Conservation (phyloP, 495 filamentous ascomycete genomes). For the Jackrogersella multiformis region DNA sequence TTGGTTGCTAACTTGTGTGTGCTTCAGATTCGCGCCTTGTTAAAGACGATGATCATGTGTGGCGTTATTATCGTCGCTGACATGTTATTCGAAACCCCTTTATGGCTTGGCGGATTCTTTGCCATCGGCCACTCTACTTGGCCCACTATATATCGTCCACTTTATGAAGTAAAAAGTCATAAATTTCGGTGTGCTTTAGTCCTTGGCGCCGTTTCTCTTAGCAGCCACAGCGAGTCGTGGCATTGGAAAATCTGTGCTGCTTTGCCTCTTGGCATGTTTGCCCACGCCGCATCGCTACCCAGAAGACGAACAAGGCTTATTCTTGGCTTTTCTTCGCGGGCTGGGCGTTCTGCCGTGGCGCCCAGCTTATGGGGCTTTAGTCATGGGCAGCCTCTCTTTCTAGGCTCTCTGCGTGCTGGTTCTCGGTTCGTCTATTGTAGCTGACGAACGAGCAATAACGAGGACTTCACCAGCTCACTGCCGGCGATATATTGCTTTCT, state of each 20-base stretch:
- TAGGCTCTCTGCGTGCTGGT: background rate
- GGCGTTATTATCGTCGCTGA: background rate
- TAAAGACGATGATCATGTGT: background rate
- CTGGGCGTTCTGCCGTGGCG: constrained; percentile 25
- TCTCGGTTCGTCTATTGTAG: background rate
- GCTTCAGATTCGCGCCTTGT: background rate
- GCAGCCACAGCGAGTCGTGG: constrained; percentile 18
- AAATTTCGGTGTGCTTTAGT: background rate
- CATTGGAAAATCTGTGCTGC: constrained; percentile 24
- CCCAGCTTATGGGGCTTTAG: background rate
- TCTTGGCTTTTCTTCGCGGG: constrained; percentile 32
- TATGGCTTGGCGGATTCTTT: constrained; percentile 10
- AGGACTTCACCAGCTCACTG: background rate
- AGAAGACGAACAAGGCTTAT: background rate
- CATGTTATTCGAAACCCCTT: background rate
- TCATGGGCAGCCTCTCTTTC: background rate
- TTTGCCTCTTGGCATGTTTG: constrained; percentile 21
- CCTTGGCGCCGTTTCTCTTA: constrained; percentile 23
- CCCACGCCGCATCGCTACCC: constrained; percentile 19
- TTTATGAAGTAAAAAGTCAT: constrained; percentile 9
- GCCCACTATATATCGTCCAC: background rate
- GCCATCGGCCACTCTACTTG: too few relatives aligned
- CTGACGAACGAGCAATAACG: background rate
- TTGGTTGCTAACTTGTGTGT: background rate
- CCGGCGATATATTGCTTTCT: background rate